Evolutionary conservation across 108 stramenopile species (phyloP), one percentile per base, ranked within the genome.

Genomic region (Cylindrotheca fusiformis): DNA sequence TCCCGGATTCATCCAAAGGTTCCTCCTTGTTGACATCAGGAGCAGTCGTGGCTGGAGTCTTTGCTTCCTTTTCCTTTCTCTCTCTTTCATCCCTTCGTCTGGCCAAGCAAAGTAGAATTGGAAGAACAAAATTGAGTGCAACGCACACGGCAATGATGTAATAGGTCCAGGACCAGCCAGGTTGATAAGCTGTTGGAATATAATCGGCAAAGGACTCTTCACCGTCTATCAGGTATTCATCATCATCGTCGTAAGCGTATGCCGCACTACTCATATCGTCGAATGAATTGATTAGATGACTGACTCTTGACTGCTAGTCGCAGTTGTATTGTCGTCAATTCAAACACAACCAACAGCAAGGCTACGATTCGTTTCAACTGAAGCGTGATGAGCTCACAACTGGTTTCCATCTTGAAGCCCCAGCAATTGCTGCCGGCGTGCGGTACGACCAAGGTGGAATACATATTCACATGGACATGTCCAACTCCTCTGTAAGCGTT

Each of bases 101-200:
- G 60, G 26, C 59, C 19, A 44, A 41, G 20, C 23, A 25, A 17
- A 63, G 31, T 59, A 52, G 41, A 1, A 62, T 19, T 27, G 67
- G 60, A 22, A 63, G 36, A 36, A 17, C 25, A 52, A 60, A 4
- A 20, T 63, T 74, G 25, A 62, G 2, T 5, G 47, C 18, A 6
- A 59, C 14, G 44, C 72, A 67, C 28, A 55, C 47, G 25, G 36
- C 25, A 0, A 72, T 28, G n/a, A 72, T 61, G 4, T 17, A n/a
- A 0, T 25, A 44, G 8, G 63, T 65, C 27, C 55, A 64, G 22
- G 20, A n/a, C 71, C 71, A 72, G 18, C 68, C 77, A 22, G 77
- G 72, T 48, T 78, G 67, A 17, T 27, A 24, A 14, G 77, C 63
- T n/a, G 61, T 65, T n/a, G 77, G 57, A 0, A 64, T 52, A 55